These are phyloP conservation scores for Phytophthora chlamydospora DNA, from an alignment of 352 stramenopile species.

Conservation along the genomic window DNA sequence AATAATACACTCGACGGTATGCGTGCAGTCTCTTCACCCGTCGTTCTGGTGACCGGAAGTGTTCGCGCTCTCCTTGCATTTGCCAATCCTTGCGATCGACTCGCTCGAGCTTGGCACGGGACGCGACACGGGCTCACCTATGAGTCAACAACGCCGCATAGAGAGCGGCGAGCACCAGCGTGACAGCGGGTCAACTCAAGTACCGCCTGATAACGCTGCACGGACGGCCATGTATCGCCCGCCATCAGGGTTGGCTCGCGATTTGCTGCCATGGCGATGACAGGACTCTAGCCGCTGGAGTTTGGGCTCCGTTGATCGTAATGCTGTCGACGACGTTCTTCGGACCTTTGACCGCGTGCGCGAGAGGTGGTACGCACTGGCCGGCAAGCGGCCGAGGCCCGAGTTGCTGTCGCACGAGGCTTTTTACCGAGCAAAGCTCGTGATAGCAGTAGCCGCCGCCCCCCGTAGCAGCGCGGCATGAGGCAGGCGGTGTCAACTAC, in stretches of 20 bases:
- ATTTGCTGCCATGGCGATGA: conserved; percentile 13
- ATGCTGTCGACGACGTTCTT: conserved; percentile 33
- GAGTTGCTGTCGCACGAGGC: conserved; percentile 17
- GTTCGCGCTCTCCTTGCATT: not conserved
- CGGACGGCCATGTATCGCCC: conserved; percentile 2
- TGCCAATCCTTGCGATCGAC: not conserved
- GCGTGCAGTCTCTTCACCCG: not conserved
- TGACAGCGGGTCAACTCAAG: conserved; percentile 23
- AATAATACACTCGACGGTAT: conserved; percentile 1
- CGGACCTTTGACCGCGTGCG: conserved; percentile 36
- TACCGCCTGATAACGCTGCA: conserved; percentile 15
- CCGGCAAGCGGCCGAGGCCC: not conserved
- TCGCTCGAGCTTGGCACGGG: too few relatives aligned
- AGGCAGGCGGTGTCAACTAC: not conserved
- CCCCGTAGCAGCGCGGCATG: not conserved
- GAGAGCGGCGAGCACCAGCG: not conserved
- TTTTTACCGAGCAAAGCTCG: conserved; percentile 31
- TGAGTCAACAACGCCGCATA: conserved; percentile 17
- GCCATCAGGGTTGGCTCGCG: not conserved
- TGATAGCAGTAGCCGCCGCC: too few relatives aligned
- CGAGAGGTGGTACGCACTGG: conserved; percentile 37
- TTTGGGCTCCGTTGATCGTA: conserved; percentile 18
- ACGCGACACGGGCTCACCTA: too few relatives aligned
- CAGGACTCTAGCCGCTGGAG: not conserved
- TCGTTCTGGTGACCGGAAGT: conserved; percentile 1